Evolutionary conservation across 805 yeast genomes (phyloP), one percentile per base, ranked within the genome.

Genomic region (Yarrowia hollandica): DNA sequence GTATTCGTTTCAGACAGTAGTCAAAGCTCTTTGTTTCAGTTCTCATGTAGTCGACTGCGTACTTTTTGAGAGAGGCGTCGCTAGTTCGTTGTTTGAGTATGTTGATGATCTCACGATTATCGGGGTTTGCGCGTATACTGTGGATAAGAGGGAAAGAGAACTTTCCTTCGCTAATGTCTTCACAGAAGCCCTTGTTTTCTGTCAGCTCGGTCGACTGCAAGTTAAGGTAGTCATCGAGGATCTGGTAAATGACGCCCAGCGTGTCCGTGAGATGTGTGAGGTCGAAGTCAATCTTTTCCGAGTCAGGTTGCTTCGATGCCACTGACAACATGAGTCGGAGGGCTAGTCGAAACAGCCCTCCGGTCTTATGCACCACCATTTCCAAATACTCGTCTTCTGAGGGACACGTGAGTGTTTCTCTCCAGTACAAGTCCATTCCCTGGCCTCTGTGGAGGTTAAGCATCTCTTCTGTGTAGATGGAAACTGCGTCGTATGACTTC

Each of bases 291-390:
- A 38, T 61, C 33, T 50, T 50, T n/a, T 50, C 57, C 4, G n/a
- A n/a, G 26, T 44, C 54, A 10, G 14, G 8, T n/a, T 44, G 54
- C 5, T 44, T 57, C 2, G 64, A 46, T 7, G 71, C 63, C 42
- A 64, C 64, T 12, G 72, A 66, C 59, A 79, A 84, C 80, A 90
- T 77, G 33, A 90, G 71, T 61, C 83, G 75, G 3, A 86, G 82
- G 0, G 92, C 83, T 31, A 91, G 74, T 63, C 97, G 76, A 68
- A 90, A 87, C 31, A 91, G 74, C 0, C 97, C 97, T 1, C 96
- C 96, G 0, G 97, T 91, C 65, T 86, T 91, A 67, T 89, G 84
- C 79, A 81, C 80, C 8, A 87, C 96, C 97, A 92, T 91, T 34
- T 77, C 77, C 30, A 84, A 69, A 67, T 91, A 91, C 66, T 88